A percentile compares a stretch with the other conserved stretches of the same genome.
Conservation (phyloP, 2,329 filamentous ascomycete genomes). For the Trichoderma koningii region DNA sequence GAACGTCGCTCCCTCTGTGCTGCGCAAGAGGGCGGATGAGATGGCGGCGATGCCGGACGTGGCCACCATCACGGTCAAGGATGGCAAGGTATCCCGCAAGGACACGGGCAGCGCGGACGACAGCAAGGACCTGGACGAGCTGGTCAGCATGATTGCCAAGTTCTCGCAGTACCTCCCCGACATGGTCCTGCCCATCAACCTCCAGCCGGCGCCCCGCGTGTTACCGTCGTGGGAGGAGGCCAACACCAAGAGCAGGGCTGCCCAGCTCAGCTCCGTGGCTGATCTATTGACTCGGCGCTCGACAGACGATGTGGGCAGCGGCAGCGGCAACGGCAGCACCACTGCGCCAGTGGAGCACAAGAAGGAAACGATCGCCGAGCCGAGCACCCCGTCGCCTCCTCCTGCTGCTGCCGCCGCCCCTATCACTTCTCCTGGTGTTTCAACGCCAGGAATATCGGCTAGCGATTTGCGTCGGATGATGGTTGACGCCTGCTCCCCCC, state of each 20-base stretch:
- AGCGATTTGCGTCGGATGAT: conserved; percentile 46
- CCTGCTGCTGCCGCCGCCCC: neutral
- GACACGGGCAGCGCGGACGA: conserved; percentile 39
- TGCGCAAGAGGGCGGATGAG: conserved; percentile 60
- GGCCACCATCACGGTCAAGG: conserved; percentile 58
- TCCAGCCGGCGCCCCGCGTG: conserved; percentile 51
- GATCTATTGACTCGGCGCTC: conserved; percentile 38
- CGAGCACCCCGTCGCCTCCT: neutral
- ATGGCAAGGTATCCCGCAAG: conserved; percentile 59
- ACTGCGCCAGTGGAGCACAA: neutral
- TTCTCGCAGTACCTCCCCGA: conserved; percentile 76
- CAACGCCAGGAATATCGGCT: conserved; percentile 19
- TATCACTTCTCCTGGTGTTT: no score
- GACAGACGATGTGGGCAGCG: conserved; percentile 20
- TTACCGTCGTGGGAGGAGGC: conserved; percentile 63
- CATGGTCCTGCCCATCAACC: conserved; percentile 84
- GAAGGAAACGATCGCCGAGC: neutral
- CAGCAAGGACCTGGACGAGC: conserved; percentile 44
- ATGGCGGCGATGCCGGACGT: conserved; percentile 48
- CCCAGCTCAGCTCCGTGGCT: conserved; percentile 35
- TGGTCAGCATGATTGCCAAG: conserved; percentile 66
- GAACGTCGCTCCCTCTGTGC: conserved; percentile 66
- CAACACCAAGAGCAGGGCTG: conserved; percentile 26
- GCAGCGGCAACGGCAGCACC: neutral
- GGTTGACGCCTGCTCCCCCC: conserved; percentile 60